Evolutionary conservation across 441 rosid species (phyloP), one percentile per base, ranked within the genome.

Genomic region (Eruca vesicaria): DNA sequence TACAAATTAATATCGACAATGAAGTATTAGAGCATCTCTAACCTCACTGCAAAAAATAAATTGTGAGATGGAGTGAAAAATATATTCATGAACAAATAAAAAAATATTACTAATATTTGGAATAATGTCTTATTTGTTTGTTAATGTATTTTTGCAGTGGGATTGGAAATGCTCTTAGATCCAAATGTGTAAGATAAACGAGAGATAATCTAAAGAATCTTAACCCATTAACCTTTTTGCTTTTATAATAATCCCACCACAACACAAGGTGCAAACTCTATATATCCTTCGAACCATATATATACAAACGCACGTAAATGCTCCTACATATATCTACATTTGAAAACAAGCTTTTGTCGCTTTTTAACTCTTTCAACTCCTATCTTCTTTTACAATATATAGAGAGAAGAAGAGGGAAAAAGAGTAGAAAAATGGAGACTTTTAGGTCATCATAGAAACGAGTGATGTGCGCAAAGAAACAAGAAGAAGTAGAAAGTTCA

Each of bases 401-500:
- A 43, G 5, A 15, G 56, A 50, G 56, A 50, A 18, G 11, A 18
- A 48, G 11, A 48, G 55, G 52, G 15, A 9, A 7, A 59, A 45
- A 50, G 52, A 60, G 59, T 67, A 41, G 55, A 62, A 72, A 53
- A 74, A 78, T 78, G 74, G 77, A 67, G 71, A 78, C 74, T 32
- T 68, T 53, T 55, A 52, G 41, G 41, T 60, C 68, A 53, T 67
- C 65, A 6, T 73, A 78, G 78, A 73, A 73, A 68, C 69, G 9
- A 78, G 78, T 53, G 77, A 78, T 78, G 81, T 78, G 81, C 69
- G 71, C 78, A 68, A 78, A 78, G 74, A 78, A 73, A 45, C 20
- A 45, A 73, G 81, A 78, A 68, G 81, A 68, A 73, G 69, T 29
- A 71, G 77, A 78, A 6, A 66, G 66, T 72, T 68, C 66, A 0